Evolutionary conservation across 2,329 filamentous ascomycete species (phyloP), one percentile per base, ranked within the genome.

Genomic region (Volutella citrinella): DNA sequence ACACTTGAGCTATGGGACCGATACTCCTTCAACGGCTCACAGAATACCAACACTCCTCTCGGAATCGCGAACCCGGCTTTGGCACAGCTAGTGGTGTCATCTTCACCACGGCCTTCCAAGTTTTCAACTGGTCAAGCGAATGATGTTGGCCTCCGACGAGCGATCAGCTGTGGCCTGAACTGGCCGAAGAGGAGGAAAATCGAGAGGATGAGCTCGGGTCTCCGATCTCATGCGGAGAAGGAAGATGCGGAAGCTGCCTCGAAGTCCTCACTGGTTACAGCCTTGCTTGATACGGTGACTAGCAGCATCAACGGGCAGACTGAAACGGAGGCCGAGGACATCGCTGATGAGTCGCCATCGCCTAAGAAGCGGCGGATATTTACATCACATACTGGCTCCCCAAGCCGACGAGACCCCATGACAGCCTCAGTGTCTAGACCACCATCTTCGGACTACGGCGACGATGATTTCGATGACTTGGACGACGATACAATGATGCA

Each of bases 1-100:
- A 84, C 83, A 4, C 62, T 82, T 19, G 84, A 90, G 44, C 62
- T 90, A 3, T 91, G 86, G 86, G 85, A 84, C 48, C 79, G 83
- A 32, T 88, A 87, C 54, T 76, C 83, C 22, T 61, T 78, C 12
- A 59, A 54, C 22, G 55, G 34, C 64, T 41, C 45, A 17, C 69
- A 51, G 65, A 71, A 42, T 59, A 62, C 33, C 56, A 66, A 11
- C 60, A 70, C 42, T 47, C 61, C 32, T 59, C 61, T 27, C 2
- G 74, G 74, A 14, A 59, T 70, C 26, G 59, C 66, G 25, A 80
- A 78, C 47, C 76, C 77, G 23, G 65, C 73, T 12, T 66, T 87
- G 16, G 75, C 78, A 30, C 76, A 84, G 35, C 65, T 87, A 17
- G 78, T 84, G 65, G 70, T 81, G 3, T 85, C 82, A 1, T 87